Percentiles rank a stretch among this genome's conserved stretches.
Evolutionary conservation across 805 yeast genomes (phyloP).

Genomic region (Cephaloascus albidus): DNA sequence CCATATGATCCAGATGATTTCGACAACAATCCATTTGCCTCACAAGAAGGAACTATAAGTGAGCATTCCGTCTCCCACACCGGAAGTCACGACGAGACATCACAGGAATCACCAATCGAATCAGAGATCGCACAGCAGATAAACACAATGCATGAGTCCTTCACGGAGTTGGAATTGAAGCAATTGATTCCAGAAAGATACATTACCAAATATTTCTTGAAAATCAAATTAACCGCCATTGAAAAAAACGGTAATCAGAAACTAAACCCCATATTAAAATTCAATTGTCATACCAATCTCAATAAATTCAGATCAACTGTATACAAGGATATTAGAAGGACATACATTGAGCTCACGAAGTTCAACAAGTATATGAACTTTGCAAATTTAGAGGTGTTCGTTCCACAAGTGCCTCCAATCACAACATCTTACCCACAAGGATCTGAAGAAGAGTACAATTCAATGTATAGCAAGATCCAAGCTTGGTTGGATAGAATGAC

Average conservation of each 20-base stretch:
- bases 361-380: slow-evolving; percentile 71
- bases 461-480: slow-evolving; percentile 55
- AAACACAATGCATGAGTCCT: slow-evolving; percentile 4
- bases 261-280: slow-evolving; percentile 72
- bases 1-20: slow-evolving; percentile 39
- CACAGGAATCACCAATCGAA: slow-evolving; percentile 4
- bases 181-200: slow-evolving; percentile 42
- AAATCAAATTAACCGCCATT: slow-evolving; percentile 52
- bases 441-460: slow-evolving; percentile 67
- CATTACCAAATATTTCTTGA: slow-evolving; percentile 30
- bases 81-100: slow-evolving; percentile 7
- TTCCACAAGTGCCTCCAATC: slow-evolving; percentile 77
- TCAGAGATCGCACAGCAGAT: slow-evolving; percentile 2
- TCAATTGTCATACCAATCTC: slow-evolving; percentile 51
- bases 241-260: slow-evolving; percentile 62
- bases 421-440: slow-evolving; percentile 75
- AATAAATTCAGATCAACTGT: slow-evolving; percentile 65
- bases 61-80: neutral
- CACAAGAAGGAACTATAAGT: neutral
- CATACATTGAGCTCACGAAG: slow-evolving; percentile 67
- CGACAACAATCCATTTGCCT: slow-evolving; percentile 23
- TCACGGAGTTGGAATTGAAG: slow-evolving; percentile 31
- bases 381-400: slow-evolving; percentile 85
- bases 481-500: slow-evolving; percentile 78
- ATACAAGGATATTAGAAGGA: slow-evolving; percentile 71